phyloP scores from a whole-genome alignment of 1,284 basidiomycete genomes.

The Athelia sp. region DNA sequence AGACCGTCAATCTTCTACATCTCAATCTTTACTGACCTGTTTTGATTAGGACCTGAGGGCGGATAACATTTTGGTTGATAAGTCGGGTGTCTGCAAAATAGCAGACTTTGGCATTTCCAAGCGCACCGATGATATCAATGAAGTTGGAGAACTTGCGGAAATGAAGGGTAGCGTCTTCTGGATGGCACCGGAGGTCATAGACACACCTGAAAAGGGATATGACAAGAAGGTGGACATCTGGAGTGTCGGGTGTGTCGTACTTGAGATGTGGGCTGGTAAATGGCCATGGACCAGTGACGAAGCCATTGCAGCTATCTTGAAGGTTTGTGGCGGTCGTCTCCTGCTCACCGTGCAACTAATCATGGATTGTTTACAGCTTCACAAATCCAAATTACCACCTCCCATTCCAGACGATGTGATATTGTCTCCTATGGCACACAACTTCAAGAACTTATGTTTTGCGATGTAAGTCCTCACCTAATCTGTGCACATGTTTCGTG shows the following conservation, averaged over 20 bases:
- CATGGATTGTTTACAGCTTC: slow-evolving; percentile 39
- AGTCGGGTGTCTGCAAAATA: slow-evolving; percentile 81
- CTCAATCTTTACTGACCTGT: slow-evolving; percentile 1
- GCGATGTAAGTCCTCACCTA: slow-evolving; percentile 45
- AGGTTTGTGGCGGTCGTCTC: slow-evolving; percentile 37
- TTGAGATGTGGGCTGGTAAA: slow-evolving; percentile 86
- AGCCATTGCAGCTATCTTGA: slow-evolving; percentile 76
- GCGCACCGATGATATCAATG: slow-evolving; percentile 69
- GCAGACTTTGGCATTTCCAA: slow-evolving; percentile 86
- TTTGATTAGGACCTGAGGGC: slow-evolving; percentile 70
- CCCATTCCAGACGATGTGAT: slow-evolving; percentile 68
- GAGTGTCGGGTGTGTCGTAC: slow-evolving; percentile 82
- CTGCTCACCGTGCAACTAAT: background rate
- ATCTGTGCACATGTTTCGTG: background rate
- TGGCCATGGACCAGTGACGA: slow-evolving; percentile 80
- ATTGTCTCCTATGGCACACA: slow-evolving; percentile 54
- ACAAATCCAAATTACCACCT: slow-evolving; percentile 62
- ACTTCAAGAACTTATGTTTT: slow-evolving; percentile 77
- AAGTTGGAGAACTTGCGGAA: slow-evolving; percentile 54
- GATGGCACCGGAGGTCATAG: slow-evolving; percentile 88
- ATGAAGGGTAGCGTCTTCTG: slow-evolving; percentile 86
- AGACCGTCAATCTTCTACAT: slow-evolving; percentile 7
- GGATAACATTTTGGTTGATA: slow-evolving; percentile 84
- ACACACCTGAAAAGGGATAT: slow-evolving; percentile 66
- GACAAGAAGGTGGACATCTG: slow-evolving; percentile 86